Percentiles rank a stretch among this genome's conserved stretches.
Evolutionary conservation across 352 stramenopile species (phyloP).

Genomic region (Pythium aquatile): DNA sequence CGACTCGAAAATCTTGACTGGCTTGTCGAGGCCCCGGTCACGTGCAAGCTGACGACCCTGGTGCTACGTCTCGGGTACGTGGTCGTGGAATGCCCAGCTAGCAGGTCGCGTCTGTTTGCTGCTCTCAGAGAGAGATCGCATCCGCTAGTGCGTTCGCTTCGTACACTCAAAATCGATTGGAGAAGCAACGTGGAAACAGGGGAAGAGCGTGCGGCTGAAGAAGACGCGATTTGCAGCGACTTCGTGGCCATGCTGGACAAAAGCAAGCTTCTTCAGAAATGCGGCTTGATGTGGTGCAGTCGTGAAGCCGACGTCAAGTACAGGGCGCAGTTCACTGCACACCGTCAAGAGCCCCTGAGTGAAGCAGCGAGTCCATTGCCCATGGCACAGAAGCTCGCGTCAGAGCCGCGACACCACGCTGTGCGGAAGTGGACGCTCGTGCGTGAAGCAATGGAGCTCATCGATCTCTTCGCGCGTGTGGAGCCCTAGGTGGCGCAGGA

Average conservation of each 20-base stretch:
- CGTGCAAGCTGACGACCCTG: conserved; percentile 13
- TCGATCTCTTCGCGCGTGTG: too few species aligned
- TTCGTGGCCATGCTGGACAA: conserved; percentile 9
- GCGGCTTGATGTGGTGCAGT: neutral
- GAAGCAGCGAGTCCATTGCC: too few species aligned
- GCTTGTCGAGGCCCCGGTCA: neutral
- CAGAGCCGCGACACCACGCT: too few species aligned
- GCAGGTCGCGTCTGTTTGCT: conserved; percentile 4
- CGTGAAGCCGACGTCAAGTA: neutral
- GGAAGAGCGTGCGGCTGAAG: neutral
- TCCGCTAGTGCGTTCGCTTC: conserved; percentile 7
- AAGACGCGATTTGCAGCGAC: neutral
- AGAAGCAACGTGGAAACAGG: too few species aligned
- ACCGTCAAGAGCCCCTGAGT: neutral
- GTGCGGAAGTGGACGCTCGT: too few species aligned
- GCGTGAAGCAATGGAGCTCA: too few species aligned
- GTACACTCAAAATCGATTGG: neutral
- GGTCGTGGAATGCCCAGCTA: neutral
- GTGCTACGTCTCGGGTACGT: neutral
- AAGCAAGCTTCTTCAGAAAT: conserved; percentile 11
- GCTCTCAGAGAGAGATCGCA: conserved; percentile 6
- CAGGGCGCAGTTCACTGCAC: conserved; percentile 8
- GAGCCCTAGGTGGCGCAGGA: too few species aligned
- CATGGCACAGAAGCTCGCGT: too few species aligned
- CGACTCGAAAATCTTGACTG: conserved; percentile 3